A percentile compares a stretch with the other conserved stretches of the same genome.
These are phyloP conservation scores for Rosa lucieae DNA, from an alignment of 306 rosid species.

Conservation along the genomic window DNA sequence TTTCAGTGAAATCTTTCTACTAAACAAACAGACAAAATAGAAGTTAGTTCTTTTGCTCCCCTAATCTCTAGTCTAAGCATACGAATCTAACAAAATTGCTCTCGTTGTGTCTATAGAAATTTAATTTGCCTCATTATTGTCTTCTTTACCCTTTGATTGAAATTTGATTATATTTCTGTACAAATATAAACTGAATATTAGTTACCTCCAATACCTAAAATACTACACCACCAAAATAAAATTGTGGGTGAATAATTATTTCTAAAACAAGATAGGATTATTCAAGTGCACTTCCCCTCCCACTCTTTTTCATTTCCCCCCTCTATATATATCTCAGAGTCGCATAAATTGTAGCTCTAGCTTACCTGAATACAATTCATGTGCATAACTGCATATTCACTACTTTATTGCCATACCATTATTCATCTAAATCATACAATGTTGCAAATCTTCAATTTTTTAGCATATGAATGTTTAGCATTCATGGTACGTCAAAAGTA, in stretches of 20 bases:
- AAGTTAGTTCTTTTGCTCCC: too few relatives aligned
- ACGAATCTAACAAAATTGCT: too few relatives aligned
- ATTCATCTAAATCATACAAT: neutral
- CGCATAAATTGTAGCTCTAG: neutral
- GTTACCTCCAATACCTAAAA: neutral
- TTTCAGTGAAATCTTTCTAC: too few relatives aligned
- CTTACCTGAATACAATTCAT: neutral
- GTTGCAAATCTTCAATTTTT: neutral
- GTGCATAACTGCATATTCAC: neutral
- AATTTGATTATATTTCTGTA: too few relatives aligned
- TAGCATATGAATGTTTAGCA: neutral
- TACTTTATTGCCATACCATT: neutral
- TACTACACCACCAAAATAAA: too few relatives aligned
- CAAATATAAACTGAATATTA: too few relatives aligned
- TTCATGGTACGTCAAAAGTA: neutral
- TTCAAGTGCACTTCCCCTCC: neutral
- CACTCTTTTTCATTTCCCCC: neutral
- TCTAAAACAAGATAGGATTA: neutral
- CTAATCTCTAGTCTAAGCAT: too few relatives aligned
- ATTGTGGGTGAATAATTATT: neutral
- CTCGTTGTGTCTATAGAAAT: too few relatives aligned
- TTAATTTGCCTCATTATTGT: too few relatives aligned
- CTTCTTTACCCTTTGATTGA: too few relatives aligned
- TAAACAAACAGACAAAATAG: too few relatives aligned
- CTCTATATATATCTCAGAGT: neutral